Base-by-base conservation (phyloP, 352 stramenopile genomes). In the Halophytophthora batemanensis region DNA sequence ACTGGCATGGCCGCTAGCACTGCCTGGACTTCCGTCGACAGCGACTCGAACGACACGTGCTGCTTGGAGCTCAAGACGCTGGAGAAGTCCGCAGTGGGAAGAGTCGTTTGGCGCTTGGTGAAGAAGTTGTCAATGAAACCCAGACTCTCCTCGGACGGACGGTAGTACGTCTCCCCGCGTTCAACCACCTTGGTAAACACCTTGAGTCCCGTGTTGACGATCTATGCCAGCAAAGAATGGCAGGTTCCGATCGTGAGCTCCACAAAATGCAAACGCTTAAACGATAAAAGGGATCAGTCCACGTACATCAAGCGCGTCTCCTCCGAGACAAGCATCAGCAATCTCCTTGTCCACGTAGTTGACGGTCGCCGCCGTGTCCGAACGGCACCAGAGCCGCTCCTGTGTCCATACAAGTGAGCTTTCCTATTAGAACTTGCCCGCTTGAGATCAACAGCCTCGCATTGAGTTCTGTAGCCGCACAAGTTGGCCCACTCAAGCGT, bases 141-240 rank as follows among this genome's bases (percentile, higher is more conserved):
- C 13, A 97, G 67, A 22, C 77, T 87, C 40, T 97, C 90, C 48
- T 96, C 84, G 0, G 80, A 91, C 1, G 90, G 72, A 2, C 90
- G 87, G 56, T 96, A 97, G 50, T 82, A 89, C 11, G 76, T 77
- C 43, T 90, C 71, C 2, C 75, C 73, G 17, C 66, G 56, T 23
- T 88, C 74, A 2, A 67, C 82, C 28, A 83, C 61, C 44, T 95
- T 96, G 13, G 82, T 81, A 49, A 97, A 96, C 3, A 95, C 78
- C 53, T 93, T 92, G 46, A 97, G 80, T 5, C 90, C 90, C 39
- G 87, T 96, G 61, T 97, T 95, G n/a, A 97, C 82, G 53, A 97
- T 89, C 77, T 96, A 52, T 56, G 50, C n/a, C 19, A 40, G 6
- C 23, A 21, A 31, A 18, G 59, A 31, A 46, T 11, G 0, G 41